Conservation (phyloP, 192 early-diverging fungal genomes). For the Thamnidium elegans region DNA sequence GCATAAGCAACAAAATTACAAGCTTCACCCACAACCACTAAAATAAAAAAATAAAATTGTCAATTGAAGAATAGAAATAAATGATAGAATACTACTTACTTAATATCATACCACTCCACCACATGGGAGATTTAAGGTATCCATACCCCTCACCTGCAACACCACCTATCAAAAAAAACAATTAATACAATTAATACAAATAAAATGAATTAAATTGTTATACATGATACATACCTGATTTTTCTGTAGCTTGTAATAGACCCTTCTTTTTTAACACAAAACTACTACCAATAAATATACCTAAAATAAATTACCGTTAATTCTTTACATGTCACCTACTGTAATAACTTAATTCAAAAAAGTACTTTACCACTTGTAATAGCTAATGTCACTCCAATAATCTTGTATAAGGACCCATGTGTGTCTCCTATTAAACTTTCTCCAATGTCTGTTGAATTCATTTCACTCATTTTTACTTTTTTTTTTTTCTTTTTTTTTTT, state of each 20-base stretch:
- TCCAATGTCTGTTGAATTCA: slow-evolving; percentile 12
- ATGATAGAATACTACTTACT: slow-evolving; percentile 33
- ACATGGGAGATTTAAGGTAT: slow-evolving; percentile 49
- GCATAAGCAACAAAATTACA: slow-evolving; percentile 97
- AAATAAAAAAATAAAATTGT: slow-evolving; percentile 1
- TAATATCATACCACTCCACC: slow-evolving; percentile 60
- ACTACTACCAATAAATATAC: slow-evolving; percentile 85
- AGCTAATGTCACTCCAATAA: slow-evolving; percentile 79
- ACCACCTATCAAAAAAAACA: slow-evolving; percentile 26
- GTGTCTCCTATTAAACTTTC: not conserved
- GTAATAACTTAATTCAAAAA: too few relatives aligned
- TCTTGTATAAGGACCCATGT: slow-evolving; percentile 43
- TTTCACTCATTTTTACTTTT: not conserved
- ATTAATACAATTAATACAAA: too few relatives aligned
- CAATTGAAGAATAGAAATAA: not conserved
- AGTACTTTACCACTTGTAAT: slow-evolving; percentile 49
- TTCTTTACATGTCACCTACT: slow-evolving; percentile 7
- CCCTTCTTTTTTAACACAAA: slow-evolving; percentile 97
- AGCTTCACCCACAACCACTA: slow-evolving; percentile 92
- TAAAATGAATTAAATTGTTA: not conserved
- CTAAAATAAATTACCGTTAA: slow-evolving; percentile 26
- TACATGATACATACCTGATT: slow-evolving; percentile 34
- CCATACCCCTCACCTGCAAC: slow-evolving; percentile 52
- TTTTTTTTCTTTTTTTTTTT: too few relatives aligned
- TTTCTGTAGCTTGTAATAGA: slow-evolving; percentile 72